Conservation (phyloP, 2,329 filamentous ascomycete genomes). For the Incumbomyces lentus region DNA sequence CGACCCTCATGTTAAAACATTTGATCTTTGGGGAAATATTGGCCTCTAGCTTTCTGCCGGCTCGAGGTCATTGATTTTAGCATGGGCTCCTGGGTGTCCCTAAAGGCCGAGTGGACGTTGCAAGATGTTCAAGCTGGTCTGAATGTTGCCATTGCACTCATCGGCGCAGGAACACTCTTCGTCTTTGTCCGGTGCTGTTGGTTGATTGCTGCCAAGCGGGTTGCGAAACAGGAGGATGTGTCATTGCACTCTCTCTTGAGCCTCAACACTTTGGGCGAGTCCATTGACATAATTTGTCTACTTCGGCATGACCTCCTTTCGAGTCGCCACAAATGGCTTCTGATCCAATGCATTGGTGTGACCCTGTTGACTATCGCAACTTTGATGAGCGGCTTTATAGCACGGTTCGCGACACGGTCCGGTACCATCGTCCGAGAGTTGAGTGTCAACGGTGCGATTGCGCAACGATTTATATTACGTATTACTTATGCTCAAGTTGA, state of each 20-base stretch:
- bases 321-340: slow-evolving; percentile 4
- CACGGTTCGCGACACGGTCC: slow-evolving; percentile 8
- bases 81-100: background rate
- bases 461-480: background rate
- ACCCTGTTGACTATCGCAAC: slow-evolving; percentile 8
- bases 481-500: slow-evolving; percentile 2
- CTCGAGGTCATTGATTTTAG: too few relatives aligned
- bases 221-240: slow-evolving; percentile 7
- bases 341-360: slow-evolving; percentile 9
- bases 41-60: too few relatives aligned
- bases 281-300: slow-evolving; percentile 7
- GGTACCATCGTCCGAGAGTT: background rate
- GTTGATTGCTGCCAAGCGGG: slow-evolving; percentile 3
- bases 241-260: slow-evolving; percentile 6
- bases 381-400: slow-evolving; percentile 9
- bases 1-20: too few relatives aligned
- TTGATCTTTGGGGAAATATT: too few relatives aligned
- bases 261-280: slow-evolving; percentile 11
- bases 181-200: slow-evolving; percentile 10
- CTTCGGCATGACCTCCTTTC: slow-evolving; percentile 8
- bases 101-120: slow-evolving; percentile 8
- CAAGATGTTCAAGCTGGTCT: slow-evolving; percentile 13
- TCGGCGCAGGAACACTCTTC: slow-evolving; percentile 9
- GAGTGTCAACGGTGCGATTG: slow-evolving; percentile 7
- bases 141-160: slow-evolving; percentile 10